Conservation (phyloP, 768 basidiomycete species). For the Sarcodon aspratus region DNA sequence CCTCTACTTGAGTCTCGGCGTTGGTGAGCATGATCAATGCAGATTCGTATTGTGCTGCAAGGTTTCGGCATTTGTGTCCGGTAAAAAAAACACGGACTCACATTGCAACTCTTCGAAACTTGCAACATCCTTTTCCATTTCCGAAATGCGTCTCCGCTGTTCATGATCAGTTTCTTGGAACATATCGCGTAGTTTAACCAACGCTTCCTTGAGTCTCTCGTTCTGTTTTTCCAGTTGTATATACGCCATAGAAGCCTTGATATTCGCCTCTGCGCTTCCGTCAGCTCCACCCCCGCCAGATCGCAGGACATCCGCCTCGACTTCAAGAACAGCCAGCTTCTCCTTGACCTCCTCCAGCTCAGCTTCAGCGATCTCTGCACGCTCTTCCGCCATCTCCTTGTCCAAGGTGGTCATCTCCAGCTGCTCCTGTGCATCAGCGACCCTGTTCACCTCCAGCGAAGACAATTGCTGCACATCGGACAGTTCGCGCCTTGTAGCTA, state of each 20-base stretch:
- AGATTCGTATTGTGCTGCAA: slow-evolving; percentile 66
- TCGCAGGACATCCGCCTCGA: slow-evolving; percentile 74
- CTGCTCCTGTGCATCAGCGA: slow-evolving; percentile 78
- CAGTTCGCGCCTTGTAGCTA: slow-evolving; percentile 61
- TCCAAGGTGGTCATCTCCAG: slow-evolving; percentile 93
- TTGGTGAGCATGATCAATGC: slow-evolving; percentile 72
- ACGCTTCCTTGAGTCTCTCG: slow-evolving; percentile 87
- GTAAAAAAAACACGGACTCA: slow-evolving; percentile 26
- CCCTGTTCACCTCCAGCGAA: slow-evolving; percentile 53
- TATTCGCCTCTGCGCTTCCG: slow-evolving; percentile 20
- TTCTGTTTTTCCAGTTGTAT: slow-evolving; percentile 96
- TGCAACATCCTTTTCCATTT: slow-evolving; percentile 84
- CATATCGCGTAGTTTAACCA: slow-evolving; percentile 84
- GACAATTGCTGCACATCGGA: slow-evolving; percentile 70
- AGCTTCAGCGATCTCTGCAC: slow-evolving; percentile 65
- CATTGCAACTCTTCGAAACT: slow-evolving; percentile 66
- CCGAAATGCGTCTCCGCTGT: slow-evolving; percentile 64
- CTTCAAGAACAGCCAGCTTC: slow-evolving; percentile 63
- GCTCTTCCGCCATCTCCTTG: slow-evolving; percentile 94
- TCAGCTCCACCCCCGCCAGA: slow-evolving; percentile 31
- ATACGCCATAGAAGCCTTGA: slow-evolving; percentile 53
- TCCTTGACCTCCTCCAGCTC: slow-evolving; percentile 78
- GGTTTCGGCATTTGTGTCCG: background rate
- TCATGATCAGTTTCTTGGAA: slow-evolving; percentile 83
- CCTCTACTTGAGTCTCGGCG: slow-evolving; percentile 87